Evolutionary conservation across 495 filamentous ascomycete species (phyloP), one percentile per base, ranked within the genome.

Genomic region (Penicillium herquei): DNA sequence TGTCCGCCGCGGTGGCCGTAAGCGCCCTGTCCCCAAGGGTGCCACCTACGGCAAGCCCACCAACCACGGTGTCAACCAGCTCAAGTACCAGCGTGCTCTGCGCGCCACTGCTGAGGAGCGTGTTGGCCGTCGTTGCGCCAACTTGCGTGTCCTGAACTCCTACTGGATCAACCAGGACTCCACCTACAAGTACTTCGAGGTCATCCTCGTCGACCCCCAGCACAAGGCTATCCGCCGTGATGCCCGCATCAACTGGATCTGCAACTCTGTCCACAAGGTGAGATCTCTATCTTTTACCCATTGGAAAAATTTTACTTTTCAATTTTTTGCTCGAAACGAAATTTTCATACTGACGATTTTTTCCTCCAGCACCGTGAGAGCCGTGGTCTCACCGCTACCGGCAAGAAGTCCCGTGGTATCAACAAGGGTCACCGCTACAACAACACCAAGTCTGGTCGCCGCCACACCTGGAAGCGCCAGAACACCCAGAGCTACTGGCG

Each of bases 91-190:
- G 85, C 92, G 93, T 78, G 97, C 94, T 56, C 92, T 98, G 69
- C 87, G 86, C 73, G 84, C 92, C 66, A 98, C 94, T 64, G 94
- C 94, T 75, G 94, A 98, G 83, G 94, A 98, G 89, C 95, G 94
- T 88, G 93, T 98, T 70, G 94, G 95, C 69, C 92, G 93, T 75
- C 92, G 92, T 72, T 96, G 91, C 82, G 91, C 92, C 80, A 98
- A 98, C 82, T 80, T 98, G 77, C 89, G 94, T 65, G 95, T 99
- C 64, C 86, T 99, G 73, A 99, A 98, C 85, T 96, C 92, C 65
- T 99, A 99, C 91, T 99, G 94, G 94, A 91, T 98, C 87, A 99
- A 99, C 86, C 94, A 99, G 84, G 94, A 99, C 84, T 96, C 92
- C 52, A 98, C 94, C 79, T 99, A 98, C 90, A 99, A 99, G 85